Base-by-base conservation (phyloP, 1,139 yeast genomes). In the Geotrichum bryndzae region DNA sequence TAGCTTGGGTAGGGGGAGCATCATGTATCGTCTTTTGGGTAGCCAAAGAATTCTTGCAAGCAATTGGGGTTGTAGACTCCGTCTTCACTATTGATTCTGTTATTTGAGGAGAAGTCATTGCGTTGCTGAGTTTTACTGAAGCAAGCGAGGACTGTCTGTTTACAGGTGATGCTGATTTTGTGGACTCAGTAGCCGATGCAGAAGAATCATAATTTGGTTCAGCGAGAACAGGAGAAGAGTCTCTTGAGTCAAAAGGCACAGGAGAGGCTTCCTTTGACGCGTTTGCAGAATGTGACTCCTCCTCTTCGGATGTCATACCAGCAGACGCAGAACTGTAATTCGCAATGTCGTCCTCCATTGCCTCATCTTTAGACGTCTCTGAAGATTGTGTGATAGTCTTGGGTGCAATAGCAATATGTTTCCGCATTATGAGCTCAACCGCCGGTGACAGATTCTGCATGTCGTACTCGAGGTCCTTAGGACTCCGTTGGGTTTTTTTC, bases 331-430 rank as follows among this genome's bases (percentile, higher is more conserved):
- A 18, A 41, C 22, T 41, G 18, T 41, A 18, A 41, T n/a, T 41
- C 18, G 22, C 46, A 15, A 2, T n/a, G n/a, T 6, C 2, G 7
- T 41, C 46, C 46, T 13, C 46, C 22, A n/a, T 41, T 2, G 41
- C 54, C 8, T 54, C 59, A 22, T 56, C 59, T 27, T 56, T 56
- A n/a, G 59, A 56, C 1, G 51, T 2, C 8, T 41, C 46, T 15
- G 18, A 15, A 41, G 22, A 41, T 15, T 13, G 46, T 18, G n/a
- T 41, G 13, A 15, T 41, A 4, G 18, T 15, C 18, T 41, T 41
- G 46, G 46, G 46, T 41, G 46, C 46, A 41, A 41, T 41, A 2
- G 46, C 46, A n/a, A 41, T 41, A n/a, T 41, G 46, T 41, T 41
- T 41, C 18, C 46, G 46, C 46, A 56, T 13, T 54, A 51, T 11